Percentiles rank a stretch among this genome's conserved stretches.
Conservation (phyloP, 495 filamentous ascomycete genomes). For the Hyaloscypha hepaticicola region DNA sequence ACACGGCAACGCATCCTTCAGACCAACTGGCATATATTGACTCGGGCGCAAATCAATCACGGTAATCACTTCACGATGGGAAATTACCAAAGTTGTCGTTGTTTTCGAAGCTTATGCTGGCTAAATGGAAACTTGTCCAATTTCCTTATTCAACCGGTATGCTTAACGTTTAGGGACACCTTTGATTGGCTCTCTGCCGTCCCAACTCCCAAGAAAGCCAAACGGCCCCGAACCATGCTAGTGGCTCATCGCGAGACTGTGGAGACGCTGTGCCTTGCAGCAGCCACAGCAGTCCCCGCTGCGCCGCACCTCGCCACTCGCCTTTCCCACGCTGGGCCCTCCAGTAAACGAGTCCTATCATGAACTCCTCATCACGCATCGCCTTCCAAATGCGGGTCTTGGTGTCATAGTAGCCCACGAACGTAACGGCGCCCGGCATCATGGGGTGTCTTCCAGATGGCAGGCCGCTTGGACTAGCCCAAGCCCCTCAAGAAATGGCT, state of each 20-base stretch:
- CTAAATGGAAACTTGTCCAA: neutral
- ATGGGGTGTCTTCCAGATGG: constrained; percentile 2
- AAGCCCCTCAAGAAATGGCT: constrained; percentile 23
- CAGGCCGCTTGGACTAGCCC: constrained; percentile 8
- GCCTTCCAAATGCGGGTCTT: neutral
- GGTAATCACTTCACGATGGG: neutral
- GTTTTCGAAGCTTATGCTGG: neutral
- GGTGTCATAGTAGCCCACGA: neutral
- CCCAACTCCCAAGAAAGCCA: neutral
- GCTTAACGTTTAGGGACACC: neutral
- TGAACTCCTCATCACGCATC: neutral
- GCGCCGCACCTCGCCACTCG: constrained; percentile 11
- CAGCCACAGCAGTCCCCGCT: neutral
- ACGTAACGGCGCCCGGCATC: constrained; percentile 1
- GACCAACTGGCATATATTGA: neutral
- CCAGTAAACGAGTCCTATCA: constrained; percentile 17
- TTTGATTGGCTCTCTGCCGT: neutral
- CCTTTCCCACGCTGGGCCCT: neutral
- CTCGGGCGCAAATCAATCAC: neutral
- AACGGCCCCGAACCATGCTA: neutral
- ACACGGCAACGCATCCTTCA: neutral
- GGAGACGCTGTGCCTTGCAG: neutral
- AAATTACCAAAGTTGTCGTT: neutral
- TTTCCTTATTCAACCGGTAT: neutral
- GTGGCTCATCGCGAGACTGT: neutral